Conservation (phyloP, 176 grass and related monocot species). For the Triticum dicoccoides region DNA sequence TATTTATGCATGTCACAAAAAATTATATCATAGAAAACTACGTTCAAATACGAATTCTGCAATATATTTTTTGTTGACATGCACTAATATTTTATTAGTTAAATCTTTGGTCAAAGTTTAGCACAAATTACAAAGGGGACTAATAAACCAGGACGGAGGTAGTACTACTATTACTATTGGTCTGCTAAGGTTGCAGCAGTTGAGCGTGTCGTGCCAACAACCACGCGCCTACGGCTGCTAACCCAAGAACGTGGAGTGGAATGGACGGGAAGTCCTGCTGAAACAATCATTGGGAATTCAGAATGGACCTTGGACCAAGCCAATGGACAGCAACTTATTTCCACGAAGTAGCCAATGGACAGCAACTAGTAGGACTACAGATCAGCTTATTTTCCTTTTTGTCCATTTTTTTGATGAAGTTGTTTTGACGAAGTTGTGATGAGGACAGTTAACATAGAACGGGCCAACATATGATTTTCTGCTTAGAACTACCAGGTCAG, state of each 20-base stretch:
- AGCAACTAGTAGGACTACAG: neutral
- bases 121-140: too few relatives aligned
- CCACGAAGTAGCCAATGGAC: neutral
- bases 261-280: neutral
- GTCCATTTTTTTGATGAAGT: neutral
- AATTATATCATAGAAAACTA: too few relatives aligned
- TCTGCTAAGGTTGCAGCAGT: neutral
- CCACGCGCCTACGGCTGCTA: slow-evolving; percentile 1
- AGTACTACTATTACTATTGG: neutral
- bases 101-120: too few relatives aligned
- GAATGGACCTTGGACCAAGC: neutral
- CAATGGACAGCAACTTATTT: neutral
- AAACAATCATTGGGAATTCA: neutral
- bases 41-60: too few relatives aligned
- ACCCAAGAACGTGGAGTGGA: neutral
- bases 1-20: too few relatives aligned
- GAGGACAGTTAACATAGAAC: neutral
- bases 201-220: neutral
- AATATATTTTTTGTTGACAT: too few relatives aligned
- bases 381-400: neutral
- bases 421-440: neutral
- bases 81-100: too few relatives aligned
- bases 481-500: neutral
- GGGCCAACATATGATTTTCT: neutral
- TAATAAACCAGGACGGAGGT: too few relatives aligned